Conservation (phyloP, 1,284 basidiomycete species). For the Heterobasidion irregulare region DNA sequence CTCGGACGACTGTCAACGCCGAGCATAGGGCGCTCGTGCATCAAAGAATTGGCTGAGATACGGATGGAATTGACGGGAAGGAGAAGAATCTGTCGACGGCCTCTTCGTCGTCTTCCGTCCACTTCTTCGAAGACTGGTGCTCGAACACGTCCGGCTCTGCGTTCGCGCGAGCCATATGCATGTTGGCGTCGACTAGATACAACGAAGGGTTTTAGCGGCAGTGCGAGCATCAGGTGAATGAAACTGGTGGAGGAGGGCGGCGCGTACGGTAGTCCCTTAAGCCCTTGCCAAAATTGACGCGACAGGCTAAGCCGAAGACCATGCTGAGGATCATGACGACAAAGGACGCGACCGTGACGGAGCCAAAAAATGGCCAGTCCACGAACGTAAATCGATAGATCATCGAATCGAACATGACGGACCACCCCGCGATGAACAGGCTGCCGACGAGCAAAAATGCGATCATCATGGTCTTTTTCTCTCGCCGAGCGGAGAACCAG, state of each 20-base stretch:
- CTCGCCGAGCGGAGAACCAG: slow-evolving; percentile 42
- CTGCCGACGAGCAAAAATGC: slow-evolving; percentile 34
- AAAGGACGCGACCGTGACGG: slow-evolving; percentile 37
- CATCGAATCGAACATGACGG: slow-evolving; percentile 43
- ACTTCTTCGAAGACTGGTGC: neutral
- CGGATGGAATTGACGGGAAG: neutral
- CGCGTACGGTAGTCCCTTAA: neutral
- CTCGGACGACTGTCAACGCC: neutral
- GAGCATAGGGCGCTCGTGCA: neutral
- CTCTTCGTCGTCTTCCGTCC: neutral
- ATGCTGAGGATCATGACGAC: slow-evolving; percentile 34
- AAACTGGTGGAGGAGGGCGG: neutral
- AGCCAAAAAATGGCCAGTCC: slow-evolving; percentile 47
- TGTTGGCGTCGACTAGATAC: neutral
- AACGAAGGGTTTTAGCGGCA: neutral
- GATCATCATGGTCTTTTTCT: slow-evolving; percentile 34
- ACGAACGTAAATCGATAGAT: slow-evolving; percentile 44
- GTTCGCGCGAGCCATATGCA: neutral
- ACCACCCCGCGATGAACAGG: slow-evolving; percentile 32
- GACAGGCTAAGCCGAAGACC: slow-evolving; percentile 37
- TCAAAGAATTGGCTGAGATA: neutral
- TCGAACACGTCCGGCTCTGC: neutral
- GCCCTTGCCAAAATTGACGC: slow-evolving; percentile 36
- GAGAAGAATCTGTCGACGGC: neutral
- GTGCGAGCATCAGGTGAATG: no score